phyloP scores from a whole-genome alignment of 768 basidiomycete genomes.

The Trametes cubensis region DNA sequence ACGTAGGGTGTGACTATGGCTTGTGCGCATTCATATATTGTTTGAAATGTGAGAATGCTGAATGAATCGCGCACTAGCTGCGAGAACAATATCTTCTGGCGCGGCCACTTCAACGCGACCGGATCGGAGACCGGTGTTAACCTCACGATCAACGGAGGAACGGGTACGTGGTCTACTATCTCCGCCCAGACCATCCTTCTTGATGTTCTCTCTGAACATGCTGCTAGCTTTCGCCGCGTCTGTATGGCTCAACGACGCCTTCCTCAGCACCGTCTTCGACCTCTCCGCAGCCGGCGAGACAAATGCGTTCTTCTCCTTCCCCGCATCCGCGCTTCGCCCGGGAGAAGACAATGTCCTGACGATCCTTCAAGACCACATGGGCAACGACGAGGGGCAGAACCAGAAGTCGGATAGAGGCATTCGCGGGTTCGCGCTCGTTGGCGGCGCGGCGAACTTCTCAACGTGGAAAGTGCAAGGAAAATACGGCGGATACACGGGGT shows the following conservation, averaged over 20 bases:
- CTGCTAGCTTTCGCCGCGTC: slow-evolving; percentile 74
- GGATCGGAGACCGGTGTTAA: slow-evolving; percentile 67
- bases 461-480: slow-evolving; percentile 51
- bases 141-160: slow-evolving; percentile 79
- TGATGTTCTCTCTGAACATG: background rate
- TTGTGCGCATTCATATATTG: slow-evolving; percentile 53
- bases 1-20: slow-evolving; percentile 72
- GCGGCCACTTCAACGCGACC: slow-evolving; percentile 74
- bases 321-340: slow-evolving; percentile 47
- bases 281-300: slow-evolving; percentile 52
- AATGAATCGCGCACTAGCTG: slow-evolving; percentile 51
- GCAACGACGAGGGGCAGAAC: slow-evolving; percentile 54
- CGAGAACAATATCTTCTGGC: slow-evolving; percentile 80
- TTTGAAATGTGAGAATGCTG: background rate
- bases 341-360: slow-evolving; percentile 76
- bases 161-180: slow-evolving; percentile 47
- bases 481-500: slow-evolving; percentile 46
- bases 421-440: slow-evolving; percentile 68
- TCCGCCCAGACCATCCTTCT: background rate
- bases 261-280: slow-evolving; percentile 70
- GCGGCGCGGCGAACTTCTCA: slow-evolving; percentile 45
- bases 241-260: slow-evolving; percentile 76
- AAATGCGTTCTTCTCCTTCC: slow-evolving; percentile 67
- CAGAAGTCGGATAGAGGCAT: slow-evolving; percentile 81
- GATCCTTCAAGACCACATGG: slow-evolving; percentile 52